A percentile compares a stretch with the other conserved stretches of the same genome.
Conservation (phyloP, 495 filamentous ascomycete species). For the Articulospora tetracladia region DNA sequence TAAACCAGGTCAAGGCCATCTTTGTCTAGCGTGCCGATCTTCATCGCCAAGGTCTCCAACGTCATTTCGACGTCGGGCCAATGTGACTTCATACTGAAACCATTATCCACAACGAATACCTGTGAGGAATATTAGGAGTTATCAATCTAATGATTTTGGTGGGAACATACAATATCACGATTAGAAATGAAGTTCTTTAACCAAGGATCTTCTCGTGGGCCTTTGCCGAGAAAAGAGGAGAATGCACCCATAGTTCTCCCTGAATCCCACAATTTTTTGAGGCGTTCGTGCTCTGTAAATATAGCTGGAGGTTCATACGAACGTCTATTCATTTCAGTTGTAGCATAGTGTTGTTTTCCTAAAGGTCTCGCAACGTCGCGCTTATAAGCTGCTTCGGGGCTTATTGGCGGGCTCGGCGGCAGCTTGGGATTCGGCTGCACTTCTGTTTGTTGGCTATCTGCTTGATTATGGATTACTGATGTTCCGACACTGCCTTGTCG, state of each 20-base stretch:
- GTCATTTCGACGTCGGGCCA: conserved; percentile 26
- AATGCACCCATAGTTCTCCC: neutral
- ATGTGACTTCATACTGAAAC: neutral
- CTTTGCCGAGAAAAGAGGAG: neutral
- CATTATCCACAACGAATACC: conserved; percentile 1
- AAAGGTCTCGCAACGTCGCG: too few species aligned
- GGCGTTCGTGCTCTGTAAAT: neutral
- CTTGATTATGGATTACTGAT: too few species aligned
- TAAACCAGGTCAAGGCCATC: conserved; percentile 27
- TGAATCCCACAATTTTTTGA: neutral
- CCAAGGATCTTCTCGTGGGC: neutral
- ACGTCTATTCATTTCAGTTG: neutral
- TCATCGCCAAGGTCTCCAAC: conserved; percentile 26
- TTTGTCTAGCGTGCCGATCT: conserved; percentile 23
- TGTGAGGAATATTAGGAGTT: neutral
- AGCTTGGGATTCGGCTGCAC: too few species aligned
- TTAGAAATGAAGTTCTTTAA: neutral
- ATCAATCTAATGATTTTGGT: neutral
- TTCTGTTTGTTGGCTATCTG: too few species aligned
- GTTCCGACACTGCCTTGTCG: too few species aligned
- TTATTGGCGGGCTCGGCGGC: too few species aligned
- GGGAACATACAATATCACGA: neutral
- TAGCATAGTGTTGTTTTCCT: too few species aligned
- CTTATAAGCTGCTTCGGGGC: too few species aligned
- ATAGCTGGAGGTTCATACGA: neutral